Evolutionary conservation across 2,329 filamentous ascomycete genomes (phyloP).

Genomic region (Aspergillus fructus): DNA sequence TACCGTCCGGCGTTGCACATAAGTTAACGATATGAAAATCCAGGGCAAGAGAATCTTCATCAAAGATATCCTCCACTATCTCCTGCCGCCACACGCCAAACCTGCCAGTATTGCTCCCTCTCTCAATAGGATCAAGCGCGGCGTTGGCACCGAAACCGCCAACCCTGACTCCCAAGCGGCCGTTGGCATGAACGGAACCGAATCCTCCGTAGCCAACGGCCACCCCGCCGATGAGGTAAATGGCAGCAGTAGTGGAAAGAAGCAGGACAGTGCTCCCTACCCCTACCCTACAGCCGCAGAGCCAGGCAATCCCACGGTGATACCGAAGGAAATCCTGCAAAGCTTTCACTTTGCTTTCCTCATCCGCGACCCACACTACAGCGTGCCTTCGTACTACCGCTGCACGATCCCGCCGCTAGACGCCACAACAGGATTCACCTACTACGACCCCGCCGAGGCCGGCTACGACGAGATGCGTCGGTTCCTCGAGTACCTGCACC

Average conservation of each 20-base stretch:
- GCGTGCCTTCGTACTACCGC: conserved; percentile 90
- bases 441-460: conserved; percentile 84
- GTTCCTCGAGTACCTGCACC: conserved; percentile 80
- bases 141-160: conserved; percentile 54
- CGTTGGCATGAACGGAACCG: conserved; percentile 17
- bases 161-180: conserved; percentile 19
- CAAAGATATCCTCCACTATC: conserved; percentile 95
- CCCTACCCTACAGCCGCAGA: conserved; percentile 61
- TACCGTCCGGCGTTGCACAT: conserved; percentile 19
- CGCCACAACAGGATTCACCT: conserved; percentile 76
- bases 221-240: conserved; percentile 9
- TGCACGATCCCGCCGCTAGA: conserved; percentile 88
- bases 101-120: conserved; percentile 74
- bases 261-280: conserved; percentile 42
- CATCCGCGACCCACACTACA: conserved; percentile 89
- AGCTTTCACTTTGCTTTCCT: conserved; percentile 94
- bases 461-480: conserved; percentile 86
- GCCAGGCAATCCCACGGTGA: conserved; percentile 76
- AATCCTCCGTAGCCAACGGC: conserved; percentile 20
- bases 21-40: conserved; percentile 41
- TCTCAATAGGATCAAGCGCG: conserved; percentile 59
- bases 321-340: conserved; percentile 71
- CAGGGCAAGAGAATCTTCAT: conserved; percentile 92
- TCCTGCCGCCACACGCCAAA: conserved; percentile 72
- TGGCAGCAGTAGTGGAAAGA: background rate